Evolutionary conservation across 441 rosid genomes (phyloP).

Genomic region (Geranium incanum): DNA sequence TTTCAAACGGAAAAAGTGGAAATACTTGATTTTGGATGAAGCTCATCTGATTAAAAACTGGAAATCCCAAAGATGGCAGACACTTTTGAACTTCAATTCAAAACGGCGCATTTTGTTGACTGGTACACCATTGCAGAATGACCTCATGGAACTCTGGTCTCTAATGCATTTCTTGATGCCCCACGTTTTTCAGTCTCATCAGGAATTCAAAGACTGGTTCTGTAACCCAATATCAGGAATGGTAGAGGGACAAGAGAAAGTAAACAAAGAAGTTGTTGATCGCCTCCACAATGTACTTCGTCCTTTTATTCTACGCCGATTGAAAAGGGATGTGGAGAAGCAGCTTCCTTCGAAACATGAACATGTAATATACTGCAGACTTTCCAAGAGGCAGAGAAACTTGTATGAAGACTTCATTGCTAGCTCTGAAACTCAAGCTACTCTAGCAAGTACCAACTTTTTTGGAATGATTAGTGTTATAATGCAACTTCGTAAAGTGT

Average conservation of each 20-base stretch:
- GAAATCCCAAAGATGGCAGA: constrained; percentile 99
- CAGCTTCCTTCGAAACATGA: constrained; percentile 92
- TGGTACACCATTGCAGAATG: constrained; percentile 98
- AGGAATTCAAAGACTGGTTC: constrained; percentile 99
- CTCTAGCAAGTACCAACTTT: constrained; percentile 88
- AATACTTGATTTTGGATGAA: constrained; percentile 96
- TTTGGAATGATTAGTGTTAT: constrained; percentile 99
- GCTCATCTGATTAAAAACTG: constrained; percentile 99
- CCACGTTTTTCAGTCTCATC: constrained; percentile 98
- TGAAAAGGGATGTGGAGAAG: constrained; percentile 98
- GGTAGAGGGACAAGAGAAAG: constrained; percentile 98
- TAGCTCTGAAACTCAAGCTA: constrained; percentile 98
- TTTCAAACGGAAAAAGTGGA: constrained; percentile 99
- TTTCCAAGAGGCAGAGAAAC: constrained; percentile 96
- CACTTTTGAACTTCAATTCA: constrained; percentile 94
- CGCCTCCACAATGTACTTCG: constrained; percentile 99
- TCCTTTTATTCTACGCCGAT: constrained; percentile 89
- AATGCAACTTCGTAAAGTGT: constrained; percentile 99
- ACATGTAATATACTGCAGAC: constrained; percentile 89
- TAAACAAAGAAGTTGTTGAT: constrained; percentile 96
- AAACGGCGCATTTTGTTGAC: constrained; percentile 93
- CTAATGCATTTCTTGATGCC: constrained; percentile 99
- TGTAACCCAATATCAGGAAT: constrained; percentile 97
- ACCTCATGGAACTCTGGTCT: constrained; percentile 99
- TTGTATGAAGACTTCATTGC: constrained; percentile 99